phyloP scores from a whole-genome alignment of 441 rosid species.

The Melastoma candidum region DNA sequence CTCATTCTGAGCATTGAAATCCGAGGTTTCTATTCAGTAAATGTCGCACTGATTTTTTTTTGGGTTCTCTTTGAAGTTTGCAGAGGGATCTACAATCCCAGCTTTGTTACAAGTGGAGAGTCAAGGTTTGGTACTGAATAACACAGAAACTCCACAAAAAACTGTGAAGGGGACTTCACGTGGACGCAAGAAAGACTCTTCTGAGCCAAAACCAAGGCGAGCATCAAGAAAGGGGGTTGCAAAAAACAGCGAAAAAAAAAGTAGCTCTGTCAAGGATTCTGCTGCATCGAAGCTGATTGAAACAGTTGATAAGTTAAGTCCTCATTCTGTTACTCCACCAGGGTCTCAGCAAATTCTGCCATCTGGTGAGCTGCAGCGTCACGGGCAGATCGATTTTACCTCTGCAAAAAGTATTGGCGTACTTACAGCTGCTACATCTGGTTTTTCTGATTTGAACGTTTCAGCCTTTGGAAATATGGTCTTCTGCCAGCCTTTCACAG shows the following conservation, averaged over 20 bases:
- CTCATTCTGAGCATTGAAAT: background rate
- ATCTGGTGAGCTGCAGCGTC: slow-evolving; percentile 47
- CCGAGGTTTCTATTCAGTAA: slow-evolving; percentile 4
- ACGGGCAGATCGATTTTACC: slow-evolving; percentile 37
- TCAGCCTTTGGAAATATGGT: slow-evolving; percentile 43
- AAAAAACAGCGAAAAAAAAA: slow-evolving; percentile 55
- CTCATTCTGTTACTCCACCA: slow-evolving; percentile 32
- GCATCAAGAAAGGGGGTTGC: slow-evolving; percentile 42
- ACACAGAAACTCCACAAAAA: slow-evolving; percentile 33
- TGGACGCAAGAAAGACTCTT: slow-evolving; percentile 36
- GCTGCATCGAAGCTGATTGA: slow-evolving; percentile 34
- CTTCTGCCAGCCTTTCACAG: slow-evolving; percentile 91
- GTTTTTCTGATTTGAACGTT: slow-evolving; percentile 66
- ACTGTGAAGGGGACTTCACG: slow-evolving; percentile 26
- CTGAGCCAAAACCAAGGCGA: slow-evolving; percentile 78
- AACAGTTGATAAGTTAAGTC: slow-evolving; percentile 38
- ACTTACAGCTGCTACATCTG: slow-evolving; percentile 36
- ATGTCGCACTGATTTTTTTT: slow-evolving; percentile 5
- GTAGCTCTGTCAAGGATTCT: slow-evolving; percentile 35
- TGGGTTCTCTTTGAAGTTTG: slow-evolving; percentile 32
- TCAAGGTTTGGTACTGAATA: slow-evolving; percentile 28
- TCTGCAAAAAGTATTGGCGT: slow-evolving; percentile 40
- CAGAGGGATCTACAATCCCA: slow-evolving; percentile 49
- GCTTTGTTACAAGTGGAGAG: slow-evolving; percentile 30
- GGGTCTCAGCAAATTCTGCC: slow-evolving; percentile 39